These are phyloP conservation scores for Sugiyamaella neomexicana DNA, from an alignment of 1,139 yeast species.

Conservation along the genomic window DNA sequence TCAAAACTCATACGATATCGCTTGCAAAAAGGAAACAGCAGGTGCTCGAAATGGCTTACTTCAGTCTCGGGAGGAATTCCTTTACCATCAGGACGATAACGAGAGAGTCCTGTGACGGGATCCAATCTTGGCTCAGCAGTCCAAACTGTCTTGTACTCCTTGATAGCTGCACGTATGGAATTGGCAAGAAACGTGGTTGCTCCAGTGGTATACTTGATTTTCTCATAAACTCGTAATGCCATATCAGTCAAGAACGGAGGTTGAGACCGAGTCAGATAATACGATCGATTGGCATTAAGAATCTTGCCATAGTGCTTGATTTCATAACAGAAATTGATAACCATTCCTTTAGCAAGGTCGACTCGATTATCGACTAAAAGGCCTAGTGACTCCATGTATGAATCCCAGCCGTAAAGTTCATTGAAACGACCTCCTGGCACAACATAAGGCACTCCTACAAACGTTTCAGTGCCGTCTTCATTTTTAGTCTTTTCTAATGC, in stretches of 20 bases:
- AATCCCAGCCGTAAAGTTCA: constrained; percentile 98
- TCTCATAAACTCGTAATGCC: constrained; percentile 70
- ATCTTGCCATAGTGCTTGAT: constrained; percentile 89
- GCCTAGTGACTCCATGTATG: constrained; percentile 90
- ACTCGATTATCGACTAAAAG: constrained; percentile 63
- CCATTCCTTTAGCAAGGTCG: constrained; percentile 85
- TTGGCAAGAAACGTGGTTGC: constrained; percentile 57
- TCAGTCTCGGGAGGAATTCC: constrained; percentile 98
- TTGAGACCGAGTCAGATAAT: constrained; percentile 89
- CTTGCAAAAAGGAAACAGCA: constrained; percentile 66
- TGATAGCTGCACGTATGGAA: constrained; percentile 75
- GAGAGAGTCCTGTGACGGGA: constrained; percentile 73
- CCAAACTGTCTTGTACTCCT: constrained; percentile 87
- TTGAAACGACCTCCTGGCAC: constrained; percentile 98
- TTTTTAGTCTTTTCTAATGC: constrained; percentile 62
- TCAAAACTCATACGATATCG: constrained; percentile 61
- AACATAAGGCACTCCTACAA: constrained; percentile 78
- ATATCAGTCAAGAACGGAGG: constrained; percentile 98
- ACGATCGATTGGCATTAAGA: constrained; percentile 89
- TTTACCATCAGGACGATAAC: constrained; percentile 85
- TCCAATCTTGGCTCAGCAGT: constrained; percentile 71
- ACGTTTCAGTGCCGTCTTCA: constrained; percentile 47
- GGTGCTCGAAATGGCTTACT: constrained; percentile 77
- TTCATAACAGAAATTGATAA: constrained; percentile 88
- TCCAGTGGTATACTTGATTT: constrained; percentile 45